Conservation (phyloP, 176 grass and related monocot genomes). For the Eleusine coracana region DNA sequence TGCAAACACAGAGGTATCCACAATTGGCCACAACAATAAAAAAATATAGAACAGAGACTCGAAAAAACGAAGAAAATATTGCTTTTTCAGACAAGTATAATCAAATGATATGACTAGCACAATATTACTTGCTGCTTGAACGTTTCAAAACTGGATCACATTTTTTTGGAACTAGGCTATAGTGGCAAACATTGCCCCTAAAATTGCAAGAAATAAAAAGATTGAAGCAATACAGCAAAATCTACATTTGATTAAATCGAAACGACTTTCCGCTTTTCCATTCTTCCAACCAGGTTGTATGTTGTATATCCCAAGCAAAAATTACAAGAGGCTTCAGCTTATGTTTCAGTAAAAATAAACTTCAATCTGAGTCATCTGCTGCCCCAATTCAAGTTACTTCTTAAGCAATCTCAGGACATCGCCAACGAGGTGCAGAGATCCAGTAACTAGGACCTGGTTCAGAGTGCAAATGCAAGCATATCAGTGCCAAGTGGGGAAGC, state of each 20-base stretch:
- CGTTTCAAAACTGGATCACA: slow-evolving; percentile 26
- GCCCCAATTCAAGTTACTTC: slow-evolving; percentile 46
- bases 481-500: slow-evolving; percentile 29
- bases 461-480: slow-evolving; percentile 43
- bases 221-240: slow-evolving; percentile 33
- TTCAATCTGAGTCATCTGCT: slow-evolving; percentile 36
- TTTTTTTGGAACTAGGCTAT: slow-evolving; percentile 16
- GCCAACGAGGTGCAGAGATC: slow-evolving; percentile 76
- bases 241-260: slow-evolving; percentile 20
- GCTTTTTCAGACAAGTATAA: background rate
- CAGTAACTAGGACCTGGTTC: slow-evolving; percentile 70
- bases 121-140: slow-evolving; percentile 28
- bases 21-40: slow-evolving; percentile 9
- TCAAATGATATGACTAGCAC: slow-evolving; percentile 29
- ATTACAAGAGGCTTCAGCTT: background rate
- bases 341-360: slow-evolving; percentile 12
- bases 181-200: background rate
- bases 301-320: slow-evolving; percentile 23
- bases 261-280: slow-evolving; percentile 31
- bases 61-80: background rate
- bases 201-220: background rate
- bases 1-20: background rate
- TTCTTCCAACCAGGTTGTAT: slow-evolving; percentile 30
- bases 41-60: background rate
- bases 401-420: slow-evolving; percentile 71